These are phyloP conservation scores for Fusarium penzigii DNA, from an alignment of 2,329 filamentous ascomycete genomes.

Conservation along the genomic window DNA sequence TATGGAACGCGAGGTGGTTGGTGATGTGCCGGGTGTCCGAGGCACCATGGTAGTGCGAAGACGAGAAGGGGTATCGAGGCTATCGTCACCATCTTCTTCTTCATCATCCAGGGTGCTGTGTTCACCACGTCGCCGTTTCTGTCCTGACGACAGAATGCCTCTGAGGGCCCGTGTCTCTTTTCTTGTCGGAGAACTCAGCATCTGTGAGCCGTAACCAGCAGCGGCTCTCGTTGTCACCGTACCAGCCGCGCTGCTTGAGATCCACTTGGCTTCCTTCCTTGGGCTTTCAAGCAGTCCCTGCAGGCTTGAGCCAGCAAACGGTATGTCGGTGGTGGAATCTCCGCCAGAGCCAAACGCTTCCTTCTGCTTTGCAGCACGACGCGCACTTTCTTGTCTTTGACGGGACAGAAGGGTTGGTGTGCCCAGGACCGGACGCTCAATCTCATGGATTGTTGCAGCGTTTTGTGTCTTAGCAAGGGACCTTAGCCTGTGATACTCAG, in stretches of 20 bases:
- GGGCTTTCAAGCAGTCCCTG: conserved; percentile 47
- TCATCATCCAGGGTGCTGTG: conserved; percentile 12
- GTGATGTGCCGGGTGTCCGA: conserved; percentile 5
- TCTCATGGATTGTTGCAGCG: conserved; percentile 49
- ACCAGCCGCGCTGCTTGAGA: conserved; percentile 24
- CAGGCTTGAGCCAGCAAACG: conserved; percentile 37
- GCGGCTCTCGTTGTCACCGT: conserved; percentile 28
- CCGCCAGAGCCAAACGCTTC: conserved; percentile 10
- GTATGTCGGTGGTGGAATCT: conserved; percentile 9
- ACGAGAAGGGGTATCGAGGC: conserved; percentile 19
- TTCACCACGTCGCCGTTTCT: conserved; percentile 13
- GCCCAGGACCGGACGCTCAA: conserved; percentile 53
- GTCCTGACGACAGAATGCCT: conserved; percentile 1
- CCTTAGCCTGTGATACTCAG: conserved; percentile 72
- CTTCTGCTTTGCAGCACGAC: conserved; percentile 28
- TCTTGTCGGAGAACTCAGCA: conserved; percentile 15
- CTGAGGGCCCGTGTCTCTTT: background rate
- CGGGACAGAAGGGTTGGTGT: conserved; percentile 30
- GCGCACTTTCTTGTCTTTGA: conserved; percentile 20
- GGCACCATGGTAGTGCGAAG: conserved; percentile 4
- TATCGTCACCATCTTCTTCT: conserved; percentile 17
- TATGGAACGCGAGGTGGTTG: conserved; percentile 10
- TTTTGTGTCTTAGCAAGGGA: conserved; percentile 55
- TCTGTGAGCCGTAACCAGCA: conserved; percentile 27
- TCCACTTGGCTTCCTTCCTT: conserved; percentile 32